phyloP scores from a whole-genome alignment of 208 protist species.

The Acanthamoeba royreba region DNA sequence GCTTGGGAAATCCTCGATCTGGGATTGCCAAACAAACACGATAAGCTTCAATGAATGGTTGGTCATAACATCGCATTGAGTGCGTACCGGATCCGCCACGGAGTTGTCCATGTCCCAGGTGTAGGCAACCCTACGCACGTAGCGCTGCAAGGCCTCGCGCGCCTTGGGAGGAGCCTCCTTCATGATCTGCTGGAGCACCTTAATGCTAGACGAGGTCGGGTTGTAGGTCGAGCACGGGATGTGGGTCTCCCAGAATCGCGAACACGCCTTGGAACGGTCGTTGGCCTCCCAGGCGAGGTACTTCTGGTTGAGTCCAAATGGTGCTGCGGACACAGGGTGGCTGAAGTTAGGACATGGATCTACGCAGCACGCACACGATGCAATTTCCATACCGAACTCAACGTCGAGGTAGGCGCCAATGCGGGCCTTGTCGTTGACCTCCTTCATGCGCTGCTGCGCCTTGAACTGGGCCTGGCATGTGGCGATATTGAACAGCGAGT shows the following conservation, averaged over 20 bases:
- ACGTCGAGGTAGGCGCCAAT: background rate
- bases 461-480: background rate
- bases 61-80: background rate
- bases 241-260: background rate
- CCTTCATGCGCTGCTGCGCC: background rate
- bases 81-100: background rate
- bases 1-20: background rate
- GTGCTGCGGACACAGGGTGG: background rate
- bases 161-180: background rate
- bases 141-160: background rate
- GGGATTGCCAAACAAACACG: background rate
- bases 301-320: background rate
- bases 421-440: background rate
- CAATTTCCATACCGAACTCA: background rate
- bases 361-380: background rate
- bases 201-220: background rate
- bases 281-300: background rate
- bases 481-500: background rate
- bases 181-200: background rate
- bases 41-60: background rate
- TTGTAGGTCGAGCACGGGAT: background rate
- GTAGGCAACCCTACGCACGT: background rate
- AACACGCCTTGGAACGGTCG: background rate
- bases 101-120: background rate
- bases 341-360: background rate